Base-by-base conservation (phyloP, 371 early-diverging fungal genomes). In the Gilbertella persicaria region DNA sequence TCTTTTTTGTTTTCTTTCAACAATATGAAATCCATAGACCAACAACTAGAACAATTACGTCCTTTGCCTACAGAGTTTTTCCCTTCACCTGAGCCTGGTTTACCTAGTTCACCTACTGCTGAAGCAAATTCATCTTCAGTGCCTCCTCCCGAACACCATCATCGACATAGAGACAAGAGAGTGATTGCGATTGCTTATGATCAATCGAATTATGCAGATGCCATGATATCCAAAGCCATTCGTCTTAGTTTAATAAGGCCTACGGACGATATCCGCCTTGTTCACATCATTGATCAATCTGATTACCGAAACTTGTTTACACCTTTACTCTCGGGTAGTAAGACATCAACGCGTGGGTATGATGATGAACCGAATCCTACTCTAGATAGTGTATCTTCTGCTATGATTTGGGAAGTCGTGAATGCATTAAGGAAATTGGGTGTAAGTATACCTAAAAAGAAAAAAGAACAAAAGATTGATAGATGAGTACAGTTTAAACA, bases 121-220 rank as follows among this genome's bases (percentile, higher is more conserved):
- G 3, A 21, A 4, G 5, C 42, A 41, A 13, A 14, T 19, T 39
- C 20, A 21, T 16, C 3, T 19, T 16, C 7, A 39, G 42, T 23
- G 12, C 12, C 42, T 26, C 26, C 41, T n/a, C 10, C 23, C 23
- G 20, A 28, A 47, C n/a, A n/a, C 28, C 28, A 3, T 13, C 12
- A 38, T 14, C 19, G 21, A 16, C 23, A 23, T n/a, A 47, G 48
- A 8, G 46, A 24, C 41, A 45, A n/a, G n/a, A n/a, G 62, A 30
- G 40, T 52, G 12, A 37, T 69, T 5, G 66, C 53, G 0, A 39
- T 69, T 53, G 69, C 69, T 28, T 69, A 69, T 44, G 69, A 69
- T 21, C 62, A 69, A n/a, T 62, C 69, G 1, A 55, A 65, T 19
- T 53, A 62, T n/a, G 54, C 65, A 16, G 69, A 69, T 51, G 65